Base-by-base conservation (phyloP, 495 filamentous ascomycete genomes). In the Tetracladium setigerum region DNA sequence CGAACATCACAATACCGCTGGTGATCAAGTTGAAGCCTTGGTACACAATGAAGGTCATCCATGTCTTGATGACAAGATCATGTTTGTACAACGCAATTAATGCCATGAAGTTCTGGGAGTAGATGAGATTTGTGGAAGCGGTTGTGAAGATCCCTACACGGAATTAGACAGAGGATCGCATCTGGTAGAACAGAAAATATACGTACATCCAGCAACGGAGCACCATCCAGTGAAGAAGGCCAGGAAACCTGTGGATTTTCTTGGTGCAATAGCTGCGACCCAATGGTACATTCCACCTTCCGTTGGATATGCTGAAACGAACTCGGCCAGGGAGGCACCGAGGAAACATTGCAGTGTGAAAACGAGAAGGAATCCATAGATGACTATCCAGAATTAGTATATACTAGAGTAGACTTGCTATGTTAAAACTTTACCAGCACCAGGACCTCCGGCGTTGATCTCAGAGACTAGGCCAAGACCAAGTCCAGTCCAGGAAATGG, bases 21-120 rank as follows among this genome's bases (percentile, higher is more conserved):
- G 41, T 41, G 16, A 40, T 30, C 2, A 35, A 14, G 37, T 46
- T 55, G 27, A 73, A 17, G n/a, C 44, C 37, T 36, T 77, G 62
- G 50, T 77, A 79, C 16, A 63, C 66, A 3, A 77, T 66, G 30
- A 74, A 67, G 16, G 72, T 66, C 57, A 77, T 74, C 76, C 77
- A 83, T 15, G 71, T 50, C 50, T 77, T 42, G 48, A 79, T 72
- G 1, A 63, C 61, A 13, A 67, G 24, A 38, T 63, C 58, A 5
- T 59, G 58, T 13, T 67, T 52, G 37, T 67, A 67, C 8, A 67
- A 44, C 2, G 60, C 63, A 47, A 67, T 62, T 14, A 67, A 47
- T 48, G 62, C 61, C 54, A 66, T 66, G 30, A 59, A 58, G 6
- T 60, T 65, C 4, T 59, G 55, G 4, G 63, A 58, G 42, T 66